phyloP scores from a whole-genome alignment of 192 early-diverging fungal species.

The Dissophora ornata region DNA sequence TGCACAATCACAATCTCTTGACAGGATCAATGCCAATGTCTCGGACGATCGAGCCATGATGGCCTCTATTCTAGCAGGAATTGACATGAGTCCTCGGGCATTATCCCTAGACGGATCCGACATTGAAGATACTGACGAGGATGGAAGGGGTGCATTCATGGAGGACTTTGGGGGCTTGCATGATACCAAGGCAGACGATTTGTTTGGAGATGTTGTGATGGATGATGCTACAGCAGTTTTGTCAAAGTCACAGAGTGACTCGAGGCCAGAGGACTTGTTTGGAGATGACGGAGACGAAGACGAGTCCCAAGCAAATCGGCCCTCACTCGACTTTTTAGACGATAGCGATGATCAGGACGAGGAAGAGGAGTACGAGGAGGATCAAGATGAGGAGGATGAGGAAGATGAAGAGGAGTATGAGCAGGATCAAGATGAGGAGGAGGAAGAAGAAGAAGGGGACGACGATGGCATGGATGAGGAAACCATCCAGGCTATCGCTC shows the following conservation, averaged over 20 bases:
- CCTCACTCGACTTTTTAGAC: conserved; percentile 41
- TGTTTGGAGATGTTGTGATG: conserved; percentile 39
- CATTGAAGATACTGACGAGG: conserved; percentile 24
- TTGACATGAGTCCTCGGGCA: conserved; percentile 40
- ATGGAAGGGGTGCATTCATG: conserved; percentile 11
- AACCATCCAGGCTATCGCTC: conserved; percentile 38
- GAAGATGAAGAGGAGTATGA: conserved; percentile 14
- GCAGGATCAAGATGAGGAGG: conserved; percentile 27
- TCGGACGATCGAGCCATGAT: conserved; percentile 43
- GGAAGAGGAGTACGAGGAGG: conserved; percentile 24
- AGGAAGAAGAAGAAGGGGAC: conserved; percentile 41
- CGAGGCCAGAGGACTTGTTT: conserved; percentile 42
- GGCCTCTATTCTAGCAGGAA: conserved; percentile 49
- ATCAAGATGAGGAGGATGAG: conserved; percentile 36
- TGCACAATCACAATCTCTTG: too few relatives aligned
- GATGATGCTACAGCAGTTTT: not conserved
- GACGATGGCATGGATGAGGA: conserved; percentile 46
- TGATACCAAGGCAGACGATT: conserved; percentile 36
- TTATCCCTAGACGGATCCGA: conserved; percentile 41
- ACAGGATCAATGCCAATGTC: not conserved
- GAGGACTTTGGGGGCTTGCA: conserved; percentile 27
- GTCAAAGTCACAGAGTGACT: conserved; percentile 31
- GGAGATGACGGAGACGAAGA: conserved; percentile 37
- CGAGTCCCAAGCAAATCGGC: conserved; percentile 1
- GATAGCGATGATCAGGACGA: conserved; percentile 40